A percentile compares a stretch with the other conserved stretches of the same genome.
These are phyloP conservation scores for Beauveria pseudobassiana DNA, from an alignment of 2,329 filamentous ascomycete genomes.

Conservation along the genomic window DNA sequence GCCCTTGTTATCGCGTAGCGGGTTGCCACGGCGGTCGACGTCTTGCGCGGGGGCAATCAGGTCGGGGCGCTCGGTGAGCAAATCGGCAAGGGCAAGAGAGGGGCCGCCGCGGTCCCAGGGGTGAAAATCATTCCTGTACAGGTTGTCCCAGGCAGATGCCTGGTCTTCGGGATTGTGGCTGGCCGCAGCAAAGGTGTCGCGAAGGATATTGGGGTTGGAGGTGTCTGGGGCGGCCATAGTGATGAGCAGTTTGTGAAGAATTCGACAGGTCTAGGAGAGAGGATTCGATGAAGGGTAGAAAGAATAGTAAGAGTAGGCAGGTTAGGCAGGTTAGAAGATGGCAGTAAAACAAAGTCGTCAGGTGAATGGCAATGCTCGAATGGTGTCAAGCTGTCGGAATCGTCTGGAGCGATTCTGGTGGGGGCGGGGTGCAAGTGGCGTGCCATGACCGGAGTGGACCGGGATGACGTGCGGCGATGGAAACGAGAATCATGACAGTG, in stretches of 20 bases:
- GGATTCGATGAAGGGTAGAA: neutral
- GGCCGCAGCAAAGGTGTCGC: slow-evolving; percentile 27
- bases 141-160: slow-evolving; percentile 36
- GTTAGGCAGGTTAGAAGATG: neutral
- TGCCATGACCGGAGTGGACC: slow-evolving; percentile 1
- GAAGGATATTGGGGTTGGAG: slow-evolving; percentile 19
- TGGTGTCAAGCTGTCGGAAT: neutral
- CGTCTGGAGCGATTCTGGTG: neutral
- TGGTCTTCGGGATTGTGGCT: slow-evolving; percentile 29
- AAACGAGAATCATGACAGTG: neutral
- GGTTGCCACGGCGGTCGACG: slow-evolving; percentile 23
- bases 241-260: neutral
- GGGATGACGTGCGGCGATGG: neutral
- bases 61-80: slow-evolving; percentile 38
- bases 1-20: slow-evolving; percentile 18
- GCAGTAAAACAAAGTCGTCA: neutral
- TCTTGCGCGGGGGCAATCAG: slow-evolving; percentile 33
- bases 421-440: slow-evolving; percentile 5
- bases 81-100: slow-evolving; percentile 45
- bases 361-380: too few relatives aligned
- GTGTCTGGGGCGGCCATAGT: slow-evolving; percentile 13
- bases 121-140: slow-evolving; percentile 37
- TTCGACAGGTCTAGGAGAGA: too few relatives aligned
- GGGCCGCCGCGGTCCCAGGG: slow-evolving; percentile 52
- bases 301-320: too few relatives aligned